These are phyloP conservation scores for Lipomyces yamanashiensis DNA, from an alignment of 805 yeast species.

Conservation along the genomic window DNA sequence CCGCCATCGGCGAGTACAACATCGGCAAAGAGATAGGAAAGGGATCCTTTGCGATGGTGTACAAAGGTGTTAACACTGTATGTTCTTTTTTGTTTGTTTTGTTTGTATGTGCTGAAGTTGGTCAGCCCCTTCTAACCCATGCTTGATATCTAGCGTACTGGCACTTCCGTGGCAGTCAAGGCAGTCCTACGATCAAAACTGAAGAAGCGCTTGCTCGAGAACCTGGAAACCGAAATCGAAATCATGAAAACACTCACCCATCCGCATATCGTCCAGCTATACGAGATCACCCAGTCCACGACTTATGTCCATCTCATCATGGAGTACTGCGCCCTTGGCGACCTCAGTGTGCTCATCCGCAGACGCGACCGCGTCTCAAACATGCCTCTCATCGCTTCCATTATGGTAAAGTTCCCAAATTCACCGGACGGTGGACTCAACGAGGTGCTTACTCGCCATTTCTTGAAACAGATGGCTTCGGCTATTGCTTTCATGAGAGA, in stretches of 20 bases:
- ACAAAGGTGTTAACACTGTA: conserved; percentile 69
- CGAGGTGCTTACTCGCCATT: conserved; percentile 76
- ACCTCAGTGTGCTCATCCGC: conserved; percentile 83
- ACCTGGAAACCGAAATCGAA: conserved; percentile 88
- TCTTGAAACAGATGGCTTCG: conserved; percentile 81
- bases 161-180: conserved; percentile 80
- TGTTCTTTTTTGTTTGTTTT: conserved; percentile 21
- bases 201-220: conserved; percentile 85
- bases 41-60: conserved; percentile 95
- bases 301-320: conserved; percentile 82
- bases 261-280: conserved; percentile 86
- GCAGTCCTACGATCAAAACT: conserved; percentile 82
- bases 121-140: background rate
- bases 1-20: conserved; percentile 53
- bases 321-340: conserved; percentile 97
- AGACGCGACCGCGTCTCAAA: conserved; percentile 72
- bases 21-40: conserved; percentile 88
- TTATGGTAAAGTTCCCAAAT: conserved; percentile 82
- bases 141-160: conserved; percentile 31
- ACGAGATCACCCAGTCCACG: conserved; percentile 80
- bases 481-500: conserved; percentile 82
- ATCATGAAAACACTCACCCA: conserved; percentile 86
- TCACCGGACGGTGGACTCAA: conserved; percentile 80
- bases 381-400: conserved; percentile 77
- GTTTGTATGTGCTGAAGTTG: background rate